Evolutionary conservation across 2,329 filamentous ascomycete species (phyloP).

Genomic region (Exutisphaerella laricina): DNA sequence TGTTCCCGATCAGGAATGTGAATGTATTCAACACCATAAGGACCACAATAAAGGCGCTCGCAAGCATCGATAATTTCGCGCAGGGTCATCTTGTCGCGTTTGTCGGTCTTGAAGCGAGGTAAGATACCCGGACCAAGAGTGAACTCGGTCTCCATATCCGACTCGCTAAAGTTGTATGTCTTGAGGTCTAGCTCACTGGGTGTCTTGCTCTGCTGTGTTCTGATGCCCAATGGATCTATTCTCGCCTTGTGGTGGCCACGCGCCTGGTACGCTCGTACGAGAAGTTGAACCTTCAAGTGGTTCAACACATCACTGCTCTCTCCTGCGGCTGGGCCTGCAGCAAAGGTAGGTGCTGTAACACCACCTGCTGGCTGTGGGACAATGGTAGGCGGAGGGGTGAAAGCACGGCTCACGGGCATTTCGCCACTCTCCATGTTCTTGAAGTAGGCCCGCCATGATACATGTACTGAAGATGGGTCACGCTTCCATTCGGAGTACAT

Average conservation of each 20-base stretch:
- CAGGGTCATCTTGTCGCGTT: constrained; percentile 91
- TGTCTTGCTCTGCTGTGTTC: constrained; percentile 53
- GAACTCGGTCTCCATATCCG: constrained; percentile 89
- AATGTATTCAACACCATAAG: constrained; percentile 98
- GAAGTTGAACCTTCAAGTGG: constrained; percentile 95
- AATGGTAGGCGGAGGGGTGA: constrained; percentile 89
- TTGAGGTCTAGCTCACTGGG: constrained; percentile 90
- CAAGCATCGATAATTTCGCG: constrained; percentile 90
- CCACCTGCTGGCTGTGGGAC: constrained; percentile 76
- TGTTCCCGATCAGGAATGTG: constrained; percentile 96
- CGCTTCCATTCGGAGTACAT: constrained; percentile 99
- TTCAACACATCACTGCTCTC: constrained; percentile 78
- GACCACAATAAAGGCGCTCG: constrained; percentile 93
- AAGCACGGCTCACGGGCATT: constrained; percentile 96
- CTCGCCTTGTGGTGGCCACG: constrained; percentile 97
- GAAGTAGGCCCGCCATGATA: constrained; percentile 99
- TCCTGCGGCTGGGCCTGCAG: constrained; percentile 58
- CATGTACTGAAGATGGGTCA: constrained; percentile 86
- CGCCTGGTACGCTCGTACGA: constrained; percentile 96
- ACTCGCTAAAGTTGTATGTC: constrained; percentile 91
- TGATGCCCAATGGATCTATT: constrained; percentile 92
- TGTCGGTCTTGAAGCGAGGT: constrained; percentile 83
- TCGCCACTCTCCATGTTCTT: constrained; percentile 98
- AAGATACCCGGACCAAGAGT: constrained; percentile 89
- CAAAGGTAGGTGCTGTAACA: constrained; percentile 66